Conservation (phyloP, 1,139 yeast species). For the Pneumocystis sp. region DNA sequence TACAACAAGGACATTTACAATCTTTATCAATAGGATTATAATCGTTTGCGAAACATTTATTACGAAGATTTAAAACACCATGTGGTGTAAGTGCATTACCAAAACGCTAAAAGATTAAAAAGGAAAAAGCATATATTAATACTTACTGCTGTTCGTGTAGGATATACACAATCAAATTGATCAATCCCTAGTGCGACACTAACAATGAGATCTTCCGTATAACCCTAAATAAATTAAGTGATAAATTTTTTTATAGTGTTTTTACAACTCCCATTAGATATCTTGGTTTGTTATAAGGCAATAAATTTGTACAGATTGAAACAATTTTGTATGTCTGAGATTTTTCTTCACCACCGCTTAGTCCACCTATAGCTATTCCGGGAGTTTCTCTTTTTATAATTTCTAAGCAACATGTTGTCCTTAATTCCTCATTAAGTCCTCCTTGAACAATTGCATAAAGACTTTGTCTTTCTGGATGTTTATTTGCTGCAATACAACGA, state of each 20-base stretch:
- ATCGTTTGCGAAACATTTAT: slow-evolving; percentile 25
- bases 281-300: slow-evolving; percentile 31
- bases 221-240: slow-evolving; percentile 20
- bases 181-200: slow-evolving; percentile 34
- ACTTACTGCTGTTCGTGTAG: slow-evolving; percentile 30
- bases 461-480: slow-evolving; percentile 30
- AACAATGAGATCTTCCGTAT: slow-evolving; percentile 33
- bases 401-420: slow-evolving; percentile 29
- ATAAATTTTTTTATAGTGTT: background rate
- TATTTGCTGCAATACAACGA: slow-evolving; percentile 32
- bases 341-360: slow-evolving; percentile 34
- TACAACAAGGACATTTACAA: slow-evolving; percentile 30
- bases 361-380: slow-evolving; percentile 34
- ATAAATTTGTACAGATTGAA: slow-evolving; percentile 27
- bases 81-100: slow-evolving; percentile 31
- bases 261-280: slow-evolving; percentile 32
- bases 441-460: slow-evolving; percentile 34
- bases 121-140: background rate
- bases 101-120: slow-evolving; percentile 20
- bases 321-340: slow-evolving; percentile 28
- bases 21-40: slow-evolving; percentile 27
- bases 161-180: slow-evolving; percentile 33
- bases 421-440: slow-evolving; percentile 29
- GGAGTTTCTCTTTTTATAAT: slow-evolving; percentile 33
- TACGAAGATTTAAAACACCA: slow-evolving; percentile 27